Evolutionary conservation across 2,329 filamentous ascomycete species (phyloP), one percentile per base, ranked within the genome.

Genomic region (Alternaria burnsii): DNA sequence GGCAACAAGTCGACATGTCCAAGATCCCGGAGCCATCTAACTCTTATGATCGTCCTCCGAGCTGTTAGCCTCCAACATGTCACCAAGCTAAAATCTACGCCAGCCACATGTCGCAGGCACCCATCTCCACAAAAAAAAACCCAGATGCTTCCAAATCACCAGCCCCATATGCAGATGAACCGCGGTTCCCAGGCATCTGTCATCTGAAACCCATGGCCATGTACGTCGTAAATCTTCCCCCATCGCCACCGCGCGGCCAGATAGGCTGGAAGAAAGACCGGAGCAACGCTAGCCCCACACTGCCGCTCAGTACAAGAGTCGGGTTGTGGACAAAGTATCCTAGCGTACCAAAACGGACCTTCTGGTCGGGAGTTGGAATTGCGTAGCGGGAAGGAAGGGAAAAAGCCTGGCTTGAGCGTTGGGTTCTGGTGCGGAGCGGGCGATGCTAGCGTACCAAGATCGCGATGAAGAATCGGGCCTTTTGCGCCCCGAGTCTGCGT

Each of bases 21-120:
- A 12, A 0, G 28, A 30, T 30, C 2, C 28, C 28, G 11, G 28
- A 30, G 28, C 28, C 28, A 12, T 30, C 4, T 12, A 12, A 30
- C 11, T 1, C 28, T 11, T 11, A 30, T 11, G 28, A 11, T 30
- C 28, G 3, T 1, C 9, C 28, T 30, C 28, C 28, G 28, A 30
- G 3, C 11, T 30, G 4, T 10, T 30, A 30, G 1, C 28, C 28
- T 30, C 28, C 1, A 30, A 30, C 28, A 30, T 30, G 28, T 30
- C 28, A 30, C 1, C 28, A 30, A 11, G 28, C 28, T 30, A 30
- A 30, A 12, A 30, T 30, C 0, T 10, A 30, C 28, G 28, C 28
- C 9, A 30, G 11, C 11, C 9, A 2, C 0, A 1, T 11, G 11
- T 1, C 28, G 0, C 11, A 5, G 0, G 1, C 28, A 11, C 28